Evolutionary conservation across 345 rosid genomes (phyloP).

Genomic region (Kandelia obovata): DNA sequence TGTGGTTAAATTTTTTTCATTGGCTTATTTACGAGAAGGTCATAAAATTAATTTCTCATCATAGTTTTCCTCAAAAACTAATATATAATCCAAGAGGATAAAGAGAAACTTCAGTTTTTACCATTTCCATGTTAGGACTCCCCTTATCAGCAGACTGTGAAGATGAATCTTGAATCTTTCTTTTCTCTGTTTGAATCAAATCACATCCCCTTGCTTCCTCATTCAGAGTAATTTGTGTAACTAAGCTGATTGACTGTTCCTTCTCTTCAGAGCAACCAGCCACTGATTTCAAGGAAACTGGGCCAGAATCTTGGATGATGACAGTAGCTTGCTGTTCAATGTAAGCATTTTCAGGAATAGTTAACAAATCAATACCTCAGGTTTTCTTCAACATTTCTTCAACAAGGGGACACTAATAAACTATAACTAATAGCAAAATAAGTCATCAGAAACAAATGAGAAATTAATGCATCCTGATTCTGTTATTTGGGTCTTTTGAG

Average conservation of each 20-base stretch:
- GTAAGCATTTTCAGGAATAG: constrained; percentile 15
- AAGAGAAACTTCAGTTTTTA: constrained; percentile 21
- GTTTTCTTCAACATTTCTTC: neutral
- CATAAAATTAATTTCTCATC: neutral
- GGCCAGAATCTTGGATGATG: constrained; percentile 4
- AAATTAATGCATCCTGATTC: no score
- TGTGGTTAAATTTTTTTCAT: neutral
- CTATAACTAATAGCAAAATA: neutral
- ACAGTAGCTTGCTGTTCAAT: constrained; percentile 27
- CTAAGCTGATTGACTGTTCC: constrained; percentile 3
- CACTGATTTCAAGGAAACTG: constrained; percentile 14
- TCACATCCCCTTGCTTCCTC: constrained; percentile 17
- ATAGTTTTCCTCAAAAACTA: neutral
- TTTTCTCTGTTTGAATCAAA: constrained; percentile 14
- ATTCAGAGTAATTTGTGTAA: neutral
- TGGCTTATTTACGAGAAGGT: neutral
- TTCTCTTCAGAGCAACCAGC: constrained; percentile 21
- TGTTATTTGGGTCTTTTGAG: no score
- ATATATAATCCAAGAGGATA: neutral
- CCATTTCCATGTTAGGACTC: constrained; percentile 8
- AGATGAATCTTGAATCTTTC: constrained; percentile 13
- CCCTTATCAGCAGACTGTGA: constrained; percentile 20
- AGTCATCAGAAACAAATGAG: no score
- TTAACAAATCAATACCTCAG: constrained; percentile 7
- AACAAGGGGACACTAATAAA: neutral